Evolutionary conservation across 345 rosid species (phyloP).

Genomic region (Lenwebbia sp.): DNA sequence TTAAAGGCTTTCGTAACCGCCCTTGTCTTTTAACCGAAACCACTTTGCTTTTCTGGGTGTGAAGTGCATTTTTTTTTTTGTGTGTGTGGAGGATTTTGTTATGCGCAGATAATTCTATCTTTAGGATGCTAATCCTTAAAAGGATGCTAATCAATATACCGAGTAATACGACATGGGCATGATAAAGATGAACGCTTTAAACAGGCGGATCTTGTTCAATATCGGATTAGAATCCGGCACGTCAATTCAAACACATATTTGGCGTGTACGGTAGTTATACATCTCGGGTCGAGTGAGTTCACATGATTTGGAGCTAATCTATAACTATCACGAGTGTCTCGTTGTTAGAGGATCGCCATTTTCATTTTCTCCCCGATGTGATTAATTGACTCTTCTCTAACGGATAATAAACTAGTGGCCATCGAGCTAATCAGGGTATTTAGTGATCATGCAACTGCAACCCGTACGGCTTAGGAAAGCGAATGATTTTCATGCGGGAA

Average conservation of each 20-base stretch:
- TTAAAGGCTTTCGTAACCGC: background rate
- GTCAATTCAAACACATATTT: fast-evolving
- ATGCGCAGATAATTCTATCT: background rate
- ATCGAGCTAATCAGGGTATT: background rate
- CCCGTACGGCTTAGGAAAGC: background rate
- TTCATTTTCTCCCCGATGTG: background rate
- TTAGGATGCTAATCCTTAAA: background rate
- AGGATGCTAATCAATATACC: background rate
- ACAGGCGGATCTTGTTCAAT: background rate
- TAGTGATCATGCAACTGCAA: background rate
- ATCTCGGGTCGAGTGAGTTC: fast-evolving
- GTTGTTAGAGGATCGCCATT: background rate
- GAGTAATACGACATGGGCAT: background rate
- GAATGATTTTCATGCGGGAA: background rate
- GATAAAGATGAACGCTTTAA: background rate
- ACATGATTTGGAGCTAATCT: background rate
- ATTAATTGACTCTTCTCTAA: background rate
- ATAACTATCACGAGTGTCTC: background rate
- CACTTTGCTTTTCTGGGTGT: background rate
- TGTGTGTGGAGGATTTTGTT: background rate
- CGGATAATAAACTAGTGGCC: background rate
- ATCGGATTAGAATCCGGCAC: background rate
- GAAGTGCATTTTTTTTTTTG: background rate
- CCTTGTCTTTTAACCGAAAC: background rate
- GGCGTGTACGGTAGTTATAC: fast-evolving